Evolutionary conservation across 2,329 filamentous ascomycete genomes (phyloP).

Genomic region (Arthrobotrys iridis): DNA sequence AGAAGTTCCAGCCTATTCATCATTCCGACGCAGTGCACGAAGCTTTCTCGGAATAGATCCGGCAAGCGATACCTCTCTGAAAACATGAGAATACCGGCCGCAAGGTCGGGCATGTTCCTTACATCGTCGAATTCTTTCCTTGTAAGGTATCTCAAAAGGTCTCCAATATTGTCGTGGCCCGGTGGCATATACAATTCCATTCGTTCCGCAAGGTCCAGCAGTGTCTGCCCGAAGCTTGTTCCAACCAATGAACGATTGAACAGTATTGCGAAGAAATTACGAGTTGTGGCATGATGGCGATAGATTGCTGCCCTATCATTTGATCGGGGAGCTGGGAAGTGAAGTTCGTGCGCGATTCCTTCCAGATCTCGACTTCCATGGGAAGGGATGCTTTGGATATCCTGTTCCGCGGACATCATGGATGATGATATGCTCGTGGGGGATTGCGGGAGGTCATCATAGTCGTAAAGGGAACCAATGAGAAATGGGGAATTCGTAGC

Average conservation of each 20-base stretch:
- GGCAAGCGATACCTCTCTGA: conserved; percentile 72
- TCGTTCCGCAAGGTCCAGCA: conserved; percentile 71
- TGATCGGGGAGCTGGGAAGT: conserved; percentile 69
- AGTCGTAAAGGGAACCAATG: conserved; percentile 64
- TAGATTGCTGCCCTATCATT: conserved; percentile 65
- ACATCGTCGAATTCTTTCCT: conserved; percentile 72
- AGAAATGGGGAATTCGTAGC: conserved; percentile 68
- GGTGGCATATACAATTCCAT: conserved; percentile 70
- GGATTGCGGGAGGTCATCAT: conserved; percentile 52
- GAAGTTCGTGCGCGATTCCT: conserved; percentile 71
- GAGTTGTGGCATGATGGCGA: conserved; percentile 72
- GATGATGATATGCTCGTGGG: conserved; percentile 44
- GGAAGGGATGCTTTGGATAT: conserved; percentile 22
- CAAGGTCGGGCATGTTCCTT: conserved; percentile 69
- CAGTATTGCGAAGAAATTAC: conserved; percentile 75
- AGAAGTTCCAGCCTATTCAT: conserved; percentile 67
- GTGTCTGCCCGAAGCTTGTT: conserved; percentile 70
- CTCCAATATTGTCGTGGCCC: conserved; percentile 64
- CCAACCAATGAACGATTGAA: conserved; percentile 74
- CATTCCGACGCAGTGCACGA: conserved; percentile 74
- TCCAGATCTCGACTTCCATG: conserved; percentile 63
- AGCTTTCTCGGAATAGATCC: conserved; percentile 74
- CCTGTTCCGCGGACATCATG: conserved; percentile 43
- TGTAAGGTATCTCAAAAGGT: conserved; percentile 71
- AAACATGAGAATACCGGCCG: conserved; percentile 73